Conservation (phyloP, 2,329 filamentous ascomycete species). For the Alternaria viburni region DNA sequence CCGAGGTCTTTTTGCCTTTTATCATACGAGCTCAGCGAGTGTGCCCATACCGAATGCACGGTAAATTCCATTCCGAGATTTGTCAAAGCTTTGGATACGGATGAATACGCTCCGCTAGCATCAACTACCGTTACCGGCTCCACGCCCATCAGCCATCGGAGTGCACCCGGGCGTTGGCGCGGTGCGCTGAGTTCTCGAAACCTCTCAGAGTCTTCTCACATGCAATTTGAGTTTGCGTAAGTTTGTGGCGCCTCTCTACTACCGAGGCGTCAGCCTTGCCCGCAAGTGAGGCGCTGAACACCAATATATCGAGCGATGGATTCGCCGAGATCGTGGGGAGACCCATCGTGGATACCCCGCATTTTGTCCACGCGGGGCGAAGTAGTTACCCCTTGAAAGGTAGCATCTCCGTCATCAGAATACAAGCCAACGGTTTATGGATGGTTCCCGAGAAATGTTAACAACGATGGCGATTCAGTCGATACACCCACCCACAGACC, state of each 20-base stretch:
- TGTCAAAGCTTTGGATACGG: not conserved
- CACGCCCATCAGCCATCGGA: not conserved
- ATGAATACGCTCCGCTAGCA: not conserved
- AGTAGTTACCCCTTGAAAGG: conserved; percentile 10
- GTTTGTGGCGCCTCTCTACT: not conserved
- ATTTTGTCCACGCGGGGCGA: conserved; percentile 12
- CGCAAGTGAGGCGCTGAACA: not conserved
- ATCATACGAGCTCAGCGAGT: not conserved
- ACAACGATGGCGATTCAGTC: not conserved
- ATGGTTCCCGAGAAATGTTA: conserved; percentile 5
- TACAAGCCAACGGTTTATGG: conserved; percentile 13
- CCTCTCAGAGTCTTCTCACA: not conserved
- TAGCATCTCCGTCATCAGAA: conserved; percentile 12
- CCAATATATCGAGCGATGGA: not conserved
- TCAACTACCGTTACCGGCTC: not conserved
- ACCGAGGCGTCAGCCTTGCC: not conserved
- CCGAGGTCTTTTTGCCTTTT: not conserved
- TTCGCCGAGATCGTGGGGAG: conserved; percentile 5
- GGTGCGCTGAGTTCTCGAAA: not conserved
- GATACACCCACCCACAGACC: not conserved
- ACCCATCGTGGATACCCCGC: conserved; percentile 17
- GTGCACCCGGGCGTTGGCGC: not conserved
- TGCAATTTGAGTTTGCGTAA: not conserved
- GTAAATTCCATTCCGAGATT: not conserved
- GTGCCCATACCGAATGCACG: not conserved